phyloP scores from a whole-genome alignment of 2,329 filamentous ascomycete genomes.

The Botrytis fragariae region DNA sequence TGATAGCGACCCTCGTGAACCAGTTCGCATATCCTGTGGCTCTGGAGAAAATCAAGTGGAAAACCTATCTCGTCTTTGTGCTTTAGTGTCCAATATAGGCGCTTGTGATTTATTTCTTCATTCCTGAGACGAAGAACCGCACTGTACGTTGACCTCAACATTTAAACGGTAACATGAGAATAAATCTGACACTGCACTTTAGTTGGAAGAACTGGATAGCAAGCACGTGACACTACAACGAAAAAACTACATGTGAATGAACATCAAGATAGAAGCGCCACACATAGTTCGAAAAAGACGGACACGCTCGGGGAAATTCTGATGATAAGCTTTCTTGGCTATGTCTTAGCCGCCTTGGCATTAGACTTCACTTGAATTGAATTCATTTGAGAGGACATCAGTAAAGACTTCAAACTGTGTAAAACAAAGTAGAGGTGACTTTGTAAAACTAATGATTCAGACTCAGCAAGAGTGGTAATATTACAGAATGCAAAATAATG shows the following conservation, averaged over 20 bases:
- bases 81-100: slow-evolving; percentile 44
- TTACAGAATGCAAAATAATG: not conserved
- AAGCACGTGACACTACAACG: too few relatives aligned
- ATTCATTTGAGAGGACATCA: not conserved
- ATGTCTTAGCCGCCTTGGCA: not conserved
- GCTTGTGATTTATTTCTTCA: slow-evolving; percentile 47
- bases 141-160: slow-evolving; percentile 37
- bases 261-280: too few relatives aligned
- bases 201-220: slow-evolving; percentile 54
- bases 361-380: not conserved
- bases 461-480: not conserved
- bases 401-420: not conserved
- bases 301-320: not conserved
- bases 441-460: not conserved
- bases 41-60: slow-evolving; percentile 49
- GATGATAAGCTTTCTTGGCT: not conserved
- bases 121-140: slow-evolving; percentile 51
- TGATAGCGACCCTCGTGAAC: slow-evolving; percentile 42
- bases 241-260: too few relatives aligned
- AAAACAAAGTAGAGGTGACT: not conserved
- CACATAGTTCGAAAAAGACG: not conserved
- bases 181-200: not conserved
- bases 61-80: slow-evolving; percentile 52
- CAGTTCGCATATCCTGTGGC: slow-evolving; percentile 48
- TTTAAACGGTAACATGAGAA: not conserved